Base-by-base conservation (phyloP, 129 eudicot genomes). In the Heracleum sosnowskyi region DNA sequence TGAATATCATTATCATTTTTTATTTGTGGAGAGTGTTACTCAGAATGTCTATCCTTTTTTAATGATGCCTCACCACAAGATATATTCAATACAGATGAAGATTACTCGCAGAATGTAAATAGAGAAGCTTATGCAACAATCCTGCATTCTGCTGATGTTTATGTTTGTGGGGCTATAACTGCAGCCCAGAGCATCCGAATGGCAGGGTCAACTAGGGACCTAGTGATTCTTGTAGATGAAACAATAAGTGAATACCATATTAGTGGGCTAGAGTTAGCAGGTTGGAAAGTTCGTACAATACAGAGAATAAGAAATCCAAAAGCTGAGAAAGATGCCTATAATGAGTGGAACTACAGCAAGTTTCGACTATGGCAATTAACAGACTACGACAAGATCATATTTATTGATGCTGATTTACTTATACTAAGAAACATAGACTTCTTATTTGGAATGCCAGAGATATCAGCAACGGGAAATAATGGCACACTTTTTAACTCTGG, bases 281-380 rank as follows among this genome's bases (percentile, higher is more conserved):
- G 93, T 3, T 89, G 93, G 93, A 82, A 86, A 73, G 81, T 87
- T 35, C 76, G 87, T 28, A 86, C 85, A 33, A 89, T 89, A 49
- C 60, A 87, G 76, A 81, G 93, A 33, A 89, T 89, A 31, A 34
- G 93, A 28, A 89, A 89, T 33, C 93, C 93, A 5, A 87, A 85
- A 51, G 93, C 93, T 1, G 91, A 87, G 51, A 84, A 85, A 63
- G 87, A 89, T 55, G 87, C 93, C 17, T 89, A 89, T 53, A 89
- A 89, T 45, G 93, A 89, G 74, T 89, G 91, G 91, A 89, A 89
- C 78, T 89, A 89, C 70, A 89, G 91, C 91, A 89, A 89, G 87
- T 89, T 89, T 84, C 73, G 93, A 26, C 72, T 89, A 39, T 89
- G 93, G 93, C 93, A 89, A 39, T 83, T 89, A 0, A 89, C 91